These are phyloP conservation scores for Lasiodiplodia hormozganensis DNA, from an alignment of 2,329 filamentous ascomycete species.

Conservation along the genomic window DNA sequence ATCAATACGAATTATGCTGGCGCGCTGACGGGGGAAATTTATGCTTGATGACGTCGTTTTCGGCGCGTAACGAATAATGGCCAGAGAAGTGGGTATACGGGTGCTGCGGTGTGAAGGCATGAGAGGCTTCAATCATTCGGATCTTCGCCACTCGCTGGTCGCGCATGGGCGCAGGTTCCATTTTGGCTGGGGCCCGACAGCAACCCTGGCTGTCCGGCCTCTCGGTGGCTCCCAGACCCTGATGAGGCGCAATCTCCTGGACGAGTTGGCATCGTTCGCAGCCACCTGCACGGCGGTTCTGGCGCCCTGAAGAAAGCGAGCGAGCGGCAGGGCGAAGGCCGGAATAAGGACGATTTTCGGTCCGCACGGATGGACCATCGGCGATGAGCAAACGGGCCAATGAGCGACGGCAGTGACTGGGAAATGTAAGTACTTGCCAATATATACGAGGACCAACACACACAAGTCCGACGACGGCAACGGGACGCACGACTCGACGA, in stretches of 20 bases:
- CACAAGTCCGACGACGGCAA: neutral
- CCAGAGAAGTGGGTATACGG: slow-evolving; percentile 14
- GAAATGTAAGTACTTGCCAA: neutral
- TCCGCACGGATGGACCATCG: slow-evolving; percentile 6
- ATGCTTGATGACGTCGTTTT: slow-evolving; percentile 4
- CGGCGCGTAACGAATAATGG: neutral
- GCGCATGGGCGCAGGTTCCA: neutral
- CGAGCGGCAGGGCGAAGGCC: neutral
- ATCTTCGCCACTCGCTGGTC: slow-evolving; percentile 19
- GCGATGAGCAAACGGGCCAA: slow-evolving; percentile 8
- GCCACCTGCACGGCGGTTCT: neutral
- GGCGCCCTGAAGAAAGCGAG: slow-evolving; percentile 2
- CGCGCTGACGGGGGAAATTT: neutral
- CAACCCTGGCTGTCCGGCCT: neutral
- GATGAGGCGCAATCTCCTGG: neutral
- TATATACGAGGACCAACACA: neutral
- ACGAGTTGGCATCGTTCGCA: neutral
- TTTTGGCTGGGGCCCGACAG: neutral
- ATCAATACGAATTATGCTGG: slow-evolving; percentile 13
- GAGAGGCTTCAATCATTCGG: slow-evolving; percentile 7
- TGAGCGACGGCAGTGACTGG: neutral
- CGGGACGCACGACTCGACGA: neutral
- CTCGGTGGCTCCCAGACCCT: slow-evolving; percentile 7
- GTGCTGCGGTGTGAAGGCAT: slow-evolving; percentile 18
- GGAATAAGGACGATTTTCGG: slow-evolving; percentile 16